Conservation (phyloP, 1,284 basidiomycete species). For the Ustilago curta region DNA sequence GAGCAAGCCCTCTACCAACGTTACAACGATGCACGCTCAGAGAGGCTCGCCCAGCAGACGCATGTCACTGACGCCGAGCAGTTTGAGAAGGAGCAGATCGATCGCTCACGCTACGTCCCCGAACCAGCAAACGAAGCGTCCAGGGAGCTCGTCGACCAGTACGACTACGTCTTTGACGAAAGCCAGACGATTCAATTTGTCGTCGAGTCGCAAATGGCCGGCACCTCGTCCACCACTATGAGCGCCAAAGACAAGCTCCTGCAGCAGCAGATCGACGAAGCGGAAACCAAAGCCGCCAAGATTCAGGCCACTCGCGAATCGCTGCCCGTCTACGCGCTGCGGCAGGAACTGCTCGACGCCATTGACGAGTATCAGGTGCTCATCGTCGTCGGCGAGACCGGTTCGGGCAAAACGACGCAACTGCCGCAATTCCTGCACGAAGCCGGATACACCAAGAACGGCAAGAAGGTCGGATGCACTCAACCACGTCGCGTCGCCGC, state of each 20-base stretch:
- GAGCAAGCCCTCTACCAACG: slow-evolving; percentile 92
- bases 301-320: slow-evolving; percentile 66
- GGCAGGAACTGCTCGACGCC: slow-evolving; percentile 76
- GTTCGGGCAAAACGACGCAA: slow-evolving; percentile 98
- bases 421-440: slow-evolving; percentile 98
- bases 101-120: slow-evolving; percentile 74
- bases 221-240: slow-evolving; percentile 70
- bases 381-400: slow-evolving; percentile 73
- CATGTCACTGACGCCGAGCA: slow-evolving; percentile 96
- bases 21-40: slow-evolving; percentile 78
- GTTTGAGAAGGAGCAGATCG: slow-evolving; percentile 86
- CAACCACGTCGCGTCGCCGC: slow-evolving; percentile 98
- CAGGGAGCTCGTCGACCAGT: slow-evolving; percentile 70
- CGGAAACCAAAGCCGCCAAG: slow-evolving; percentile 75
- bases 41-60: slow-evolving; percentile 74
- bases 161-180: slow-evolving; percentile 99
- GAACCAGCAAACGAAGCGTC: slow-evolving; percentile 77
- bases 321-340: slow-evolving; percentile 65
- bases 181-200: slow-evolving; percentile 95
- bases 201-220: slow-evolving; percentile 76
- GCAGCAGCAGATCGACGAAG: slow-evolving; percentile 88
- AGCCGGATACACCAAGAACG: slow-evolving; percentile 89
- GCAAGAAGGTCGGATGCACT: slow-evolving; percentile 91
- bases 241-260: slow-evolving; percentile 87
- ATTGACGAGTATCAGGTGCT: slow-evolving; percentile 84